Percentiles rank a stretch among this genome's conserved stretches.
Conservation (phyloP, 2,329 filamentous ascomycete species). For the Fusarium hainanense region DNA sequence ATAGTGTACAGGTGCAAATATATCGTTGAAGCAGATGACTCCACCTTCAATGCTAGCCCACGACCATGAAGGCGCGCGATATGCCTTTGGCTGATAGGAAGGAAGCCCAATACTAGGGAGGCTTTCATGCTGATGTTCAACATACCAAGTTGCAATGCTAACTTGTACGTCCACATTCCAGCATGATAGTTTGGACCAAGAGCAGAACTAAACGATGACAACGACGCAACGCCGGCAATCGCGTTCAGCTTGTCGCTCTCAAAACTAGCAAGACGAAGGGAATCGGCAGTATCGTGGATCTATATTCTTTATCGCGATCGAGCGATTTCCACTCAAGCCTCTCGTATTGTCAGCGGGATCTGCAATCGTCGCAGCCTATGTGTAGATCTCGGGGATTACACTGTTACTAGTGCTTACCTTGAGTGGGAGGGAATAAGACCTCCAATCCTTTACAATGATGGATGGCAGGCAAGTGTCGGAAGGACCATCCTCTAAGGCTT, state of each 20-base stretch:
- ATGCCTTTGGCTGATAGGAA: not conserved
- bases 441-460: too few relatives aligned
- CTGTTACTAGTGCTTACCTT: too few relatives aligned
- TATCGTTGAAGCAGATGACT: not conserved
- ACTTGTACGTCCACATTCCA: not conserved
- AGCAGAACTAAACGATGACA: not conserved
- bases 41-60: not conserved
- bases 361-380: too few relatives aligned
- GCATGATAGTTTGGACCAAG: not conserved
- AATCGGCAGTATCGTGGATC: not conserved
- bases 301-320: too few relatives aligned
- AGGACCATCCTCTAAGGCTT: too few relatives aligned
- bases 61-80: not conserved
- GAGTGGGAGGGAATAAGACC: fast-evolving
- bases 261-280: not conserved
- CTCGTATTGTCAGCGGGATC: too few relatives aligned
- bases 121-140: not conserved
- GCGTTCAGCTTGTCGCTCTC: constrained; percentile 1
- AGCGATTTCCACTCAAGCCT: too few relatives aligned
- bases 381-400: too few relatives aligned
- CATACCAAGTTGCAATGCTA: not conserved
- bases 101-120: not conserved
- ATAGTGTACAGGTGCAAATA: not conserved
- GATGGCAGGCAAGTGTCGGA: too few relatives aligned
- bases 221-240: not conserved